Evolutionary conservation across 2,329 filamentous ascomycete genomes (phyloP).

Genomic region (Catunica adiposa): DNA sequence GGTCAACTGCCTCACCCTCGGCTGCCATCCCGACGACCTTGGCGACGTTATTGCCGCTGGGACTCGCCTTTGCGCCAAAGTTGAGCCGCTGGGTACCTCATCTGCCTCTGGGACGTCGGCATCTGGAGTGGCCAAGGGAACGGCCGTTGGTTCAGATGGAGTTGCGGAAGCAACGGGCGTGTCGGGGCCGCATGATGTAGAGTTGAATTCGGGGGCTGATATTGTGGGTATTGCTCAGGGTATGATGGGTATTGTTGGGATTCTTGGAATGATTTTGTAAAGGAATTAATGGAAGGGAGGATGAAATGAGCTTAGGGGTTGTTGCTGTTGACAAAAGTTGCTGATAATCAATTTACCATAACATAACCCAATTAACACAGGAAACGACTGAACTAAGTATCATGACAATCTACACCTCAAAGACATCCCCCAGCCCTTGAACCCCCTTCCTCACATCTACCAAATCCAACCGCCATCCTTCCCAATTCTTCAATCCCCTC

Average conservation of each 20-base stretch:
- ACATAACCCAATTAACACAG: no score
- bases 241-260: not conserved
- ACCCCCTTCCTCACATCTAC: conserved; percentile 42
- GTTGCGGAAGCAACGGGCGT: conserved; percentile 8
- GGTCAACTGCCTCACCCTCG: conserved; percentile 20
- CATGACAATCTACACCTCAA: conserved; percentile 34
- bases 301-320: no score
- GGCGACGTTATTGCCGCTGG: conserved; percentile 21
- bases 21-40: conserved; percentile 22
- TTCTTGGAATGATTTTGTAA: not conserved
- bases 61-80: conserved; percentile 19
- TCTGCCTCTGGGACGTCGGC: not conserved
- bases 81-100: conserved; percentile 8
- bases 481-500: conserved; percentile 47
- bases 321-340: no score
- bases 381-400: no score
- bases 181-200: not conserved
- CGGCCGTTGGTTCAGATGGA: no score
- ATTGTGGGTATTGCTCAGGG: not conserved
- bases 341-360: no score
- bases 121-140: not conserved
- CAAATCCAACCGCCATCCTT: conserved; percentile 49
- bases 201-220: not conserved
- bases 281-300: no score
- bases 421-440: conserved; percentile 46